Conservation (phyloP, 179 eudicot genomes). For the Actinidia polygama region DNA sequence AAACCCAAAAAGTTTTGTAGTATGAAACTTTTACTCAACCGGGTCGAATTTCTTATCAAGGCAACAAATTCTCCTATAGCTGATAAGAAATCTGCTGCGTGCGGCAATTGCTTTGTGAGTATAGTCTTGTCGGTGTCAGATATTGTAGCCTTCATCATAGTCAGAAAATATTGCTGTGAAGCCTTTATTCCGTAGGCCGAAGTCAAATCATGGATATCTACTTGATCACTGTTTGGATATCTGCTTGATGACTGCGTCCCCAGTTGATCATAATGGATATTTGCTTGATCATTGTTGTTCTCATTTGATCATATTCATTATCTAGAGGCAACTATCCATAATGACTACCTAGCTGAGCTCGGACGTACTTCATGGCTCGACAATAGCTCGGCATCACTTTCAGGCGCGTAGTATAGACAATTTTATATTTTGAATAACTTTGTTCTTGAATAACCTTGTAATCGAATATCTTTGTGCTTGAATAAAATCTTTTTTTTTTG, state of each 20-base stretch:
- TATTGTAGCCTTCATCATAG: constrained; percentile 69
- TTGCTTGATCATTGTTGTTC: constrained; percentile 83
- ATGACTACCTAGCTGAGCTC: constrained; percentile 12
- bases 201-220: constrained; percentile 68
- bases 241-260: constrained; percentile 73
- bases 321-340: constrained; percentile 67
- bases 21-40: no score
- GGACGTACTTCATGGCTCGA: no score
- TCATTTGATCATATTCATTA: constrained; percentile 87
- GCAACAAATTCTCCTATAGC: constrained; percentile 80
- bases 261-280: constrained; percentile 49
- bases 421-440: no score
- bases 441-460: no score
- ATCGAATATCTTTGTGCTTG: no score
- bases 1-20: constrained; percentile 37
- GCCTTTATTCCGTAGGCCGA: constrained; percentile 67
- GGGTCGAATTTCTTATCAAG: constrained; percentile 28
- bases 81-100: constrained; percentile 78
- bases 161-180: constrained; percentile 66
- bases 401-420: no score
- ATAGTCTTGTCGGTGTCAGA: constrained; percentile 71
- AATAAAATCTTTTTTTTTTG: no score
- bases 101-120: constrained; percentile 75
- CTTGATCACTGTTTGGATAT: constrained; percentile 78
- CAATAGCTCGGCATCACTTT: no score